phyloP scores from a whole-genome alignment of 441 rosid genomes.

The Erodium texanum region DNA sequence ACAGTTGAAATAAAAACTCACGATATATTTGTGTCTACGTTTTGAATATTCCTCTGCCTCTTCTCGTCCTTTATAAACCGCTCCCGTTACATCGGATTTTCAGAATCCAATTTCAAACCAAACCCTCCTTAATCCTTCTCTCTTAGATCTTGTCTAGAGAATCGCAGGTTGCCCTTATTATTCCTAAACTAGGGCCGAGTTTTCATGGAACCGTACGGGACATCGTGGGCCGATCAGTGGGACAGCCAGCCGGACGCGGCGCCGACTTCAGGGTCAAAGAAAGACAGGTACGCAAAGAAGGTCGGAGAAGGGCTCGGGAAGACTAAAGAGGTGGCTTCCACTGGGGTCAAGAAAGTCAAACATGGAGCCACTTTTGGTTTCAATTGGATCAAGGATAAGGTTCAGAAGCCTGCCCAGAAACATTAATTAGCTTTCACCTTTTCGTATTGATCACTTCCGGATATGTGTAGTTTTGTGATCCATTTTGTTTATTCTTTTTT shows the following conservation, averaged over 20 bases:
- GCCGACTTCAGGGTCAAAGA: neutral
- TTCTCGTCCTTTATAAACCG: too few species aligned
- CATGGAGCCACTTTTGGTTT: conserved; percentile 18
- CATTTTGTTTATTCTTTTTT: neutral
- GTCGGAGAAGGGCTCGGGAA: conserved; percentile 20
- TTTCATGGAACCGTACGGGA: conserved; percentile 12
- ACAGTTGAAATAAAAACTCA: too few species aligned
- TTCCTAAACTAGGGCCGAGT: too few species aligned
- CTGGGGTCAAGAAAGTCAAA: conserved; percentile 24
- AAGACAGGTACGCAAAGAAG: conserved; percentile 16
- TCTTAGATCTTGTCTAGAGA: too few species aligned
- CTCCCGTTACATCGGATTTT: too few species aligned
- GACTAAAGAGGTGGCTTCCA: conserved; percentile 21
- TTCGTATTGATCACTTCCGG: neutral
- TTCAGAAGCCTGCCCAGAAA: neutral
- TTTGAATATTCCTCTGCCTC: too few species aligned
- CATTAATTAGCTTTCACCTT: neutral
- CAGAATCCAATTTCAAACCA: too few species aligned
- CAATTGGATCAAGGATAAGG: conserved; percentile 21
- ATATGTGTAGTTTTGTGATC: too few species aligned
- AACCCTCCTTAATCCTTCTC: neutral
- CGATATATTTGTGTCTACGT: too few species aligned
- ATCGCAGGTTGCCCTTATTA: too few species aligned
- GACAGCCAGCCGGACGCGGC: conserved; percentile 13
- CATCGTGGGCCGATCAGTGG: conserved; percentile 32